Conservation (phyloP, 768 basidiomycete species). For the Ramaria rubella region DNA sequence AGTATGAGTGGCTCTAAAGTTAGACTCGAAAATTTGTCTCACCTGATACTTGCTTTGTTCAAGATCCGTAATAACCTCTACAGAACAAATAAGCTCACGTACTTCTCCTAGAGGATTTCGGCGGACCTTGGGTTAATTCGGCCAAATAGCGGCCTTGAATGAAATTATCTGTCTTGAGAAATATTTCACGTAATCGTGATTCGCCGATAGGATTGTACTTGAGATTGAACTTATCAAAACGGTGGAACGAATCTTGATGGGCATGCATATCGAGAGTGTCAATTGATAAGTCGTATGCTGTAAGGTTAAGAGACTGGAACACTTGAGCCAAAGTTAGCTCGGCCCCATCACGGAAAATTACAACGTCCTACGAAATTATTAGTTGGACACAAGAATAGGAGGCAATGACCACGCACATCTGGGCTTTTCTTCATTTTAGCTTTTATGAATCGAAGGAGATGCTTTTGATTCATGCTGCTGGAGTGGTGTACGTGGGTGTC, state of each 20-base stretch:
- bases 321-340: slow-evolving; percentile 87
- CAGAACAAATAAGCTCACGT: neutral
- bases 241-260: slow-evolving; percentile 95
- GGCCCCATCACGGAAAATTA: slow-evolving; percentile 90
- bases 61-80: slow-evolving; percentile 96
- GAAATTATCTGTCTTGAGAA: slow-evolving; percentile 95
- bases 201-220: slow-evolving; percentile 98
- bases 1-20: neutral
- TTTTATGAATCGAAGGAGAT: slow-evolving; percentile 96
- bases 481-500: slow-evolving; percentile 99
- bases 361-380: slow-evolving; percentile 61
- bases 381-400: slow-evolving; percentile 1
- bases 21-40: slow-evolving; percentile 12
- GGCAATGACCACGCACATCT: slow-evolving; percentile 41
- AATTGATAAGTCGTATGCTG: slow-evolving; percentile 96
- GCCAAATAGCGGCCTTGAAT: slow-evolving; percentile 91
- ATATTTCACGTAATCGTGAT: slow-evolving; percentile 90
- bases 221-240: slow-evolving; percentile 96
- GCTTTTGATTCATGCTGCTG: slow-evolving; percentile 99
- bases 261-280: slow-evolving; percentile 99
- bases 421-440: slow-evolving; percentile 92
- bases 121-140: slow-evolving; percentile 79
- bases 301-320: slow-evolving; percentile 91
- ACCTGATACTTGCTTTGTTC: slow-evolving; percentile 99
- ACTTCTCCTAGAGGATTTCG: neutral